Evolutionary conservation across 331 rosid genomes (phyloP).

Genomic region (Erythrophleum ivorense): DNA sequence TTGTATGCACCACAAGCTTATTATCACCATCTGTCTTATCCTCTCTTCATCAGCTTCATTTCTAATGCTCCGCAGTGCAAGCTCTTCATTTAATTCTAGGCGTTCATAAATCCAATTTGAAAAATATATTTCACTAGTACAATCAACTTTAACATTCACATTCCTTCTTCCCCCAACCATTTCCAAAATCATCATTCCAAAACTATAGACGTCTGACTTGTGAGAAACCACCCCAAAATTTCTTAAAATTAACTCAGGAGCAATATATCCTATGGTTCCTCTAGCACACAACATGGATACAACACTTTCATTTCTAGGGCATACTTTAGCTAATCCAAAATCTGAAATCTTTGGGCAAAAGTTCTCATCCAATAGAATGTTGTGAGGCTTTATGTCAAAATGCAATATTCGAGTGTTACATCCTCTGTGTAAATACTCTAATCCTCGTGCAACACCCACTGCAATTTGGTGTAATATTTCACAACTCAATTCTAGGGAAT

Average conservation of each 20-base stretch:
- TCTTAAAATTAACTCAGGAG: neutral
- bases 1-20: too few relatives aligned
- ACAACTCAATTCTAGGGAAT: neutral
- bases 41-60: too few relatives aligned
- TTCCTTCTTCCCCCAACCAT: neutral
- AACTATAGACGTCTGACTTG: slow-evolving; percentile 9
- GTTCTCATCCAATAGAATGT: neutral
- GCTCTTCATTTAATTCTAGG: neutral
- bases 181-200: slow-evolving; percentile 4
- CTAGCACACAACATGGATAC: neutral
- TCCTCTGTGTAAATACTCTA: slow-evolving; percentile 39
- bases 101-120: neutral
- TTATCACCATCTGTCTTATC: too few relatives aligned
- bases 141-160: neutral
- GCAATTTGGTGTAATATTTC: slow-evolving; percentile 5
- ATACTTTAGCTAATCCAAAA: slow-evolving; percentile 34
- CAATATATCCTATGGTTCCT: neutral
- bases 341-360: slow-evolving; percentile 13
- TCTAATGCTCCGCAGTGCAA: neutral
- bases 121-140: neutral
- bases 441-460: slow-evolving; percentile 38
- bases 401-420: slow-evolving; percentile 28
- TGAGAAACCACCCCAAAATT: neutral
- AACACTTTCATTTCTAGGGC: slow-evolving; percentile 13
- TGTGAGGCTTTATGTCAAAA: slow-evolving; percentile 32